Evolutionary conservation across 2,329 filamentous ascomycete genomes (phyloP), one percentile per base, ranked within the genome.

Genomic region (Fusarium pseudoanthophilum): DNA sequence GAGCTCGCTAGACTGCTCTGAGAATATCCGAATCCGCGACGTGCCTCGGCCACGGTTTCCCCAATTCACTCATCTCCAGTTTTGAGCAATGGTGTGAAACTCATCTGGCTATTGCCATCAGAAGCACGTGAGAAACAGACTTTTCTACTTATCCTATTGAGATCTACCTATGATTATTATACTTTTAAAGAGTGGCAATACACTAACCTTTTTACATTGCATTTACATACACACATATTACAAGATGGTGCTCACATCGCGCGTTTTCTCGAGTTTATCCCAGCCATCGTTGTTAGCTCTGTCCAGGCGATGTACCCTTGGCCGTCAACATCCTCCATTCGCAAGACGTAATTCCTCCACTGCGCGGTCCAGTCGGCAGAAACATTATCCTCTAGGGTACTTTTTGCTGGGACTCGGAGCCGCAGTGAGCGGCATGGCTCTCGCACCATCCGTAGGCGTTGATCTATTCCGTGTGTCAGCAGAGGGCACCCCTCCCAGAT

Each of bases 291-390:
- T 34, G 9, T 24, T 5, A 10, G 8, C 16, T 14, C 30, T 51
- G 11, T 14, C 48, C 20, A 24, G 21, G 5, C 30, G 5, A 34
- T 20, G 1, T 4, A 7, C 4, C 4, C 0, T 8, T 4, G 4
- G 16, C 5, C 30, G 11, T 11, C 30, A 51, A 4, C 16, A 2
- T 51, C 15, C 7, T 51, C 14, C 2, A 1, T 14, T 20, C 11
- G 5, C 11, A 14, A 51, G 30, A 51, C 11, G 24, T 14, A 5
- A 5, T 24, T 51, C 48, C 20, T 51, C n/a, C 21, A 34, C 11
- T 11, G 8, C 4, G 7, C 16, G 4, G 5, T 24, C 48, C 21
- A 34, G 30, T 24, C 11, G 21, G 21, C 48, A 51, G 21, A 30
- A 16, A 24, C 16, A 51, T 2, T 2, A 34, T 34, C 21, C 30